phyloP scores from a whole-genome alignment of 257 asterid species.

The Rhazya stricta region DNA sequence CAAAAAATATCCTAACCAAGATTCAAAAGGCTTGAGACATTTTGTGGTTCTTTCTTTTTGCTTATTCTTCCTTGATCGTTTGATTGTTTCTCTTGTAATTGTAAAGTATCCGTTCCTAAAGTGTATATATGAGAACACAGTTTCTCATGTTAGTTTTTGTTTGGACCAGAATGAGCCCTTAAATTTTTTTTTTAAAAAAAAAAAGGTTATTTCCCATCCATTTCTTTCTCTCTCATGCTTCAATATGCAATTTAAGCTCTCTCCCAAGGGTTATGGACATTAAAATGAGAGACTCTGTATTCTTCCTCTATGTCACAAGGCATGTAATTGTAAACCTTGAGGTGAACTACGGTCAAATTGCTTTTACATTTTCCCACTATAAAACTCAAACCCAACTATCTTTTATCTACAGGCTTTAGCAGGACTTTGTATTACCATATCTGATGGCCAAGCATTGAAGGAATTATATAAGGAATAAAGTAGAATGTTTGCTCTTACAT shows the following conservation, averaged over 20 bases:
- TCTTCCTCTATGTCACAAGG: neutral
- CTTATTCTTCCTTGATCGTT: no score
- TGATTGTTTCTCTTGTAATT: neutral
- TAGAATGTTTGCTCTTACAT: no score
- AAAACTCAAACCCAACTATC: neutral
- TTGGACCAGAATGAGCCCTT: neutral
- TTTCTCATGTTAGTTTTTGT: neutral
- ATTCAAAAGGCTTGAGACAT: neutral
- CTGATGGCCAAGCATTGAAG: neutral
- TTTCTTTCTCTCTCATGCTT: neutral
- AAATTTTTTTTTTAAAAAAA: no score
- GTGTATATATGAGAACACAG: neutral
- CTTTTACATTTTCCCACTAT: neutral
- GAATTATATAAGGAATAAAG: neutral
- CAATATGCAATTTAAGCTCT: neutral
- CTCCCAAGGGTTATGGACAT: neutral
- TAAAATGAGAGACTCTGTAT: no score
- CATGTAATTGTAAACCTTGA: neutral
- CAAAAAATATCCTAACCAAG: neutral
- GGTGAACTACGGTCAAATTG: neutral
- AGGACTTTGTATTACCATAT: neutral
- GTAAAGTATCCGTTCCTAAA: no score
- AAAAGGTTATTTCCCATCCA: neutral
- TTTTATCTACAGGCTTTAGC: neutral
- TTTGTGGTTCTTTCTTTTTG: neutral